Percentiles rank a stretch among this genome's conserved stretches.
phyloP scores from a whole-genome alignment of 2,329 filamentous ascomycete genomes.

The Talaromyces marneffei region DNA sequence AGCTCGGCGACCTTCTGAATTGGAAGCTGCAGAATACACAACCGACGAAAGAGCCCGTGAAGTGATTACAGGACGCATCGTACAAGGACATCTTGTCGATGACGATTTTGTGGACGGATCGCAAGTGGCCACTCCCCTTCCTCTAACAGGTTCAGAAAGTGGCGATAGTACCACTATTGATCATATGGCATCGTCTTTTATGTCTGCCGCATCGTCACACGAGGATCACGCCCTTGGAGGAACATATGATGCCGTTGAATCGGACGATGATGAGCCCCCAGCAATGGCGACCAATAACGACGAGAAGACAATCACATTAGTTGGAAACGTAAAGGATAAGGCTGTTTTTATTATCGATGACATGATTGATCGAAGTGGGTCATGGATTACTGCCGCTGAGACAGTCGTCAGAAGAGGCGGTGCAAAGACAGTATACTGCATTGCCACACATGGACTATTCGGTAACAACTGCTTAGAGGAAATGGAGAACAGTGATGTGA shows the following conservation, averaged over 20 bases:
- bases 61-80: slow-evolving; percentile 82
- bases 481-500: slow-evolving; percentile 86
- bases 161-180: slow-evolving; percentile 58
- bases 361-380: slow-evolving; percentile 96
- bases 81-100: slow-evolving; percentile 92
- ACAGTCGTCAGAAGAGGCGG: slow-evolving; percentile 88
- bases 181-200: slow-evolving; percentile 74
- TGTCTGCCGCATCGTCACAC: slow-evolving; percentile 73
- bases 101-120: slow-evolving; percentile 69
- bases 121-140: slow-evolving; percentile 49
- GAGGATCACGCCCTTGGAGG: slow-evolving; percentile 71
- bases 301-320: slow-evolving; percentile 95
- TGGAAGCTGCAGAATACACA: slow-evolving; percentile 51
- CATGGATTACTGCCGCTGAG: slow-evolving; percentile 96
- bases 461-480: slow-evolving; percentile 83
- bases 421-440: slow-evolving; percentile 93
- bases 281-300: slow-evolving; percentile 59
- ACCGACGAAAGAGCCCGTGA: slow-evolving; percentile 78
- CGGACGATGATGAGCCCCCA: slow-evolving; percentile 75
- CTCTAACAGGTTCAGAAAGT: slow-evolving; percentile 44
- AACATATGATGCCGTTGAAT: slow-evolving; percentile 74
- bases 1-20: slow-evolving; percentile 39
- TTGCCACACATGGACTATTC: slow-evolving; percentile 94
- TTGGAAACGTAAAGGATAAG: slow-evolving; percentile 83
- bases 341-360: slow-evolving; percentile 95